Conservation (phyloP, 2,329 filamentous ascomycete species). For the Leptosphaerulina australis region DNA sequence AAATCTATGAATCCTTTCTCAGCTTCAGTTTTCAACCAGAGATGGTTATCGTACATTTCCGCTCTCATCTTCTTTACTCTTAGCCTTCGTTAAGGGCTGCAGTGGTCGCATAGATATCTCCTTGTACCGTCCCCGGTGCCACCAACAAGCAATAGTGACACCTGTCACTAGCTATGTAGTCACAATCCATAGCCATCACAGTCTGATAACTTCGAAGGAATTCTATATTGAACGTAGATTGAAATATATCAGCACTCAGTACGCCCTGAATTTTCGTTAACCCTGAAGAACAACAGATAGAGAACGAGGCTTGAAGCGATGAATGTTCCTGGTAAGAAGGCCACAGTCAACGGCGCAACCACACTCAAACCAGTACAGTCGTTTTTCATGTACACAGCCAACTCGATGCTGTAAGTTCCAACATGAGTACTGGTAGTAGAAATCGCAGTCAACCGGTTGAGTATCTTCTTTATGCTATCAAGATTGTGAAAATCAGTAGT, state of each 20-base stretch:
- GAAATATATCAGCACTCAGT: conserved; percentile 7
- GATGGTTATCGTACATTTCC: too few species aligned
- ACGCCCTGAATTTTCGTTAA: background rate
- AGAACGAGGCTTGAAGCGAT: conserved; percentile 10
- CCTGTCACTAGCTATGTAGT: conserved; percentile 18
- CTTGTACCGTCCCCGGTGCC: conserved; percentile 16
- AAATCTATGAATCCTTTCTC: too few species aligned
- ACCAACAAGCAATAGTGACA: conserved; percentile 16
- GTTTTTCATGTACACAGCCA: conserved; percentile 24
- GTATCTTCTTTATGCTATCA: conserved; percentile 17
- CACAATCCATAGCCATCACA: conserved; percentile 19
- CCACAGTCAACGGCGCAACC: conserved; percentile 43
- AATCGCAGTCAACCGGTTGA: conserved; percentile 18
- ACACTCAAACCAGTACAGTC: conserved; percentile 39
- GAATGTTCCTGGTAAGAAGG: conserved; percentile 32
- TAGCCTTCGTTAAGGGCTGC: too few species aligned
- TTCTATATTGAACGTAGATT: background rate
- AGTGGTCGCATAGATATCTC: too few species aligned
- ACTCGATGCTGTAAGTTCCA: conserved; percentile 26
- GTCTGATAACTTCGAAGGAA: conserved; percentile 8
- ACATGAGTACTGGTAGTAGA: conserved; percentile 27
- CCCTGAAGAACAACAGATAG: too few species aligned
- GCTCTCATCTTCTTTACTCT: too few species aligned
- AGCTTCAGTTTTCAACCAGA: too few species aligned
- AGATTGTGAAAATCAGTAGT: conserved; percentile 20